Conservation (phyloP, 345 rosid species). For the Mangifera indica region DNA sequence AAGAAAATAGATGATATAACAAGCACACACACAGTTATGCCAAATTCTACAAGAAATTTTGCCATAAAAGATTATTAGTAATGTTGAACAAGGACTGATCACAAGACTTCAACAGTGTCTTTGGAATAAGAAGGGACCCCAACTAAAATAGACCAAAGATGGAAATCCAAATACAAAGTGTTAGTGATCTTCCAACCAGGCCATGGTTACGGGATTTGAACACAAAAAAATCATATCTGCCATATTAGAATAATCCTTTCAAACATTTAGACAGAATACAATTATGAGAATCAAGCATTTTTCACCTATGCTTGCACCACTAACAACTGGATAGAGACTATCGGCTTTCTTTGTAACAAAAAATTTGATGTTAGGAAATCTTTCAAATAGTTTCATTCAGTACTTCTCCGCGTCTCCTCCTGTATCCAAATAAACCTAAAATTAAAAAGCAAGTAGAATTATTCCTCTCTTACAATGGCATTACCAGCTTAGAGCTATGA, state of each 20-base stretch:
- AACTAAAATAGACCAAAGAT: conserved; percentile 83
- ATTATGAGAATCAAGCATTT: neutral
- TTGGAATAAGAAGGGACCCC: conserved; percentile 80
- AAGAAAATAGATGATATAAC: neutral
- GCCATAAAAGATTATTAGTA: neutral
- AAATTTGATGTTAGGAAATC: conserved; percentile 76
- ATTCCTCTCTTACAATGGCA: conserved; percentile 2
- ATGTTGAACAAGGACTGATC: conserved; percentile 49
- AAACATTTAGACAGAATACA: neutral
- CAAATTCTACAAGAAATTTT: neutral
- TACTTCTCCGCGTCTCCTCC: conserved; percentile 96
- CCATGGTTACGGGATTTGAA: conserved; percentile 85
- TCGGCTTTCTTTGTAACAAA: conserved; percentile 97
- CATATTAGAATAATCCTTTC: neutral
- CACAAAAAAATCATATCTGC: conserved; percentile 23
- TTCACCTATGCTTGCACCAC: conserved; percentile 92
- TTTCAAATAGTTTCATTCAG: conserved; percentile 66
- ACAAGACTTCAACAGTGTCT: conserved; percentile 61
- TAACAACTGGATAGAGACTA: conserved; percentile 88
- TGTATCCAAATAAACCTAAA: conserved; percentile 84
- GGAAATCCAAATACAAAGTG: conserved; percentile 91
- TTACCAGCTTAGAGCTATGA: neutral
- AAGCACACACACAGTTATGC: neutral
- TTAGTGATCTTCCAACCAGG: conserved; percentile 73
- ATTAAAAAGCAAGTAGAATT: conserved; percentile 12